Base-by-base conservation (phyloP, 2,329 filamentous ascomycete genomes). In the Claviceps quebecensis region DNA sequence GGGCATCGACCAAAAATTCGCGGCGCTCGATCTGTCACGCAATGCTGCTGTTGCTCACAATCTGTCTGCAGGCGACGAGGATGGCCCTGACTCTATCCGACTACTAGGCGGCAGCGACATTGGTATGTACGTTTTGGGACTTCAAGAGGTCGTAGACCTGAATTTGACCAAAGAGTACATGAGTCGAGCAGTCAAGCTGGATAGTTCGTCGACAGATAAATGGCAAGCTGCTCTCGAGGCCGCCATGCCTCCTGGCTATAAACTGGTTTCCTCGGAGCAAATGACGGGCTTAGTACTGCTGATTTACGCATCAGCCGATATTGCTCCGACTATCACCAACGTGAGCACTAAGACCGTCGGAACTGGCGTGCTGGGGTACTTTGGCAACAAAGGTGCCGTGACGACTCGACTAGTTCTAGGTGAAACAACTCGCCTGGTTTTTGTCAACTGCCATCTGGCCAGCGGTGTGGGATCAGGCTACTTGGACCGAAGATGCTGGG, bases 331-430 rank as follows among this genome's bases (percentile, higher is more conserved):
- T 2, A 78, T 97, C 59, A 86, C 81, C 55, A 86, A 87, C 47
- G 80, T 95, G 58, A 94, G 87, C 66, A 89, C 84, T 1, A 82
- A 82, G 4, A 84, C 80, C 52, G 84, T 97, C 7, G 91, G 90
- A 0, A 98, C 93, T 0, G 93, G 93, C 0, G 67, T 97, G 44
- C 79, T 94, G 67, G 91, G 91, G 0, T 95, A 95, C 62, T 84
- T 96, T 72, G 93, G 93, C 9, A 98, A 98, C 66, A 98, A 98
- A 65, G 93, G 93, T 1, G 91, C 87, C 4, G 84, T 95, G 0
- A 80, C 84, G 3, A 85, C 86, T 4, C 79, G 91, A 19, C 72
- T 98, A 4, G 74, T 98, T 1, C 70, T 98, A 1, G 93, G 91
- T 2, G 93, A 96, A 65, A 89, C 89, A 0, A 96, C 93, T 0